Evolutionary conservation across 1,284 basidiomycete genomes (phyloP).

Genomic region (Malassezia obtusa): DNA sequence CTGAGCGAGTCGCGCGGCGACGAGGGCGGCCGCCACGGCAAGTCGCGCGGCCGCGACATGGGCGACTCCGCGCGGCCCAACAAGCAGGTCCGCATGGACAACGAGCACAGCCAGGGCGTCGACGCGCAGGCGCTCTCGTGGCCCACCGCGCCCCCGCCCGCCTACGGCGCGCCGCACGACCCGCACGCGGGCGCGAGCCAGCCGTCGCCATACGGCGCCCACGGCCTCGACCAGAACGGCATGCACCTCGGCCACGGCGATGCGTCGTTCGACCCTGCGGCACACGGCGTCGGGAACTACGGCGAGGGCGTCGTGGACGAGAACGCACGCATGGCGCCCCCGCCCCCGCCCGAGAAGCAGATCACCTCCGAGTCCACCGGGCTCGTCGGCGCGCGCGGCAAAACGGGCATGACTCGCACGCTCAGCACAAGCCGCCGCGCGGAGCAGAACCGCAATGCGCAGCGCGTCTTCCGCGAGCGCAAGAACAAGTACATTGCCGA

Average conservation of each 20-base stretch:
- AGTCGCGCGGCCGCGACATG: conserved; percentile 12
- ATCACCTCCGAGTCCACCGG: conserved; percentile 17
- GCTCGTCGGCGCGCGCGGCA: conserved; percentile 17
- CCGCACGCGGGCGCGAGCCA: not conserved
- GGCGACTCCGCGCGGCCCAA: conserved; percentile 5
- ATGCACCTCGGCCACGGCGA: conserved; percentile 11
- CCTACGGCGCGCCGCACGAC: conserved; percentile 9
- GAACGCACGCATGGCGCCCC: conserved; percentile 6
- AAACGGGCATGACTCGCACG: conserved; percentile 21
- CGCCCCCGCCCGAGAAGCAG: conserved; percentile 4
- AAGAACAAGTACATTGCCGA: conserved; percentile 21
- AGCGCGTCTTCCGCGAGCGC: conserved; percentile 25
- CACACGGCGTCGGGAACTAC: conserved; percentile 7
- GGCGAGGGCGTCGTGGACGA: conserved; percentile 12
- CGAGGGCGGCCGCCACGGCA: not conserved
- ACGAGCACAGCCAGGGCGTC: conserved; percentile 5
- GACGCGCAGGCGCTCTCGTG: conserved; percentile 13
- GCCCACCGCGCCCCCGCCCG: conserved; percentile 15
- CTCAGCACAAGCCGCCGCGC: conserved; percentile 36
- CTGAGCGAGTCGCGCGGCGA: not conserved
- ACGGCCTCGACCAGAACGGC: conserved; percentile 12
- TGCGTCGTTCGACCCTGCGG: conserved; percentile 8
- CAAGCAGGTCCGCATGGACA: conserved; percentile 16
- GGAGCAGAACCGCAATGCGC: conserved; percentile 25
- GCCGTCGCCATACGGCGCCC: conserved; percentile 1